Conservation (phyloP, 108 stramenopile genomes). For the Chaetoceros muelleri region DNA sequence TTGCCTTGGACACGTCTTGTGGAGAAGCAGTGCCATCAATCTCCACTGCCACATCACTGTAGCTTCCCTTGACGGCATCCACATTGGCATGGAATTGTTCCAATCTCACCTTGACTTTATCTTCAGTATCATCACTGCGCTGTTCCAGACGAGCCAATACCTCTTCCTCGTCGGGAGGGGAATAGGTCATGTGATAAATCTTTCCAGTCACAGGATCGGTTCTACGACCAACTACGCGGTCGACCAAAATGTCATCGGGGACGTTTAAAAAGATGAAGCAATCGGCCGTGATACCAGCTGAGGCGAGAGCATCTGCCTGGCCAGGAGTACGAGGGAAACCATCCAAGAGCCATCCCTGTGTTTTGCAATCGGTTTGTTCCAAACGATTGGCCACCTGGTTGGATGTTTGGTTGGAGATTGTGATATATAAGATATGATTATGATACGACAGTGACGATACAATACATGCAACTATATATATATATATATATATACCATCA, state of each 20-base stretch:
- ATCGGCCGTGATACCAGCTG: conserved; percentile 57
- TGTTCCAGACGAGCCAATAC: conserved; percentile 52
- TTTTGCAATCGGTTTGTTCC: conserved; percentile 49
- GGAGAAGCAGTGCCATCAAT: conserved; percentile 46
- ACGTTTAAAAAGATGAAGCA: conserved; percentile 81
- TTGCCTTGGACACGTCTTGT: conserved; percentile 27
- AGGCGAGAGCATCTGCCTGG: conserved; percentile 71
- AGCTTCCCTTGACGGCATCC: conserved; percentile 60
- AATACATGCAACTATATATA: neutral
- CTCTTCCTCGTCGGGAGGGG: conserved; percentile 63
- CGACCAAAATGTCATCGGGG: conserved; percentile 75
- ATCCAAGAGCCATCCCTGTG: conserved; percentile 82
- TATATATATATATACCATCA: neutral
- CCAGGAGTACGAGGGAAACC: conserved; percentile 87
- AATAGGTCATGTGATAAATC: conserved; percentile 86
- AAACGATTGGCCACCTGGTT: conserved; percentile 59
- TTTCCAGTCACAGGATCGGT: conserved; percentile 84
- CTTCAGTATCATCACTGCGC: conserved; percentile 85
- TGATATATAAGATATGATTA: neutral
- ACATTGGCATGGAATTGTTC: conserved; percentile 70
- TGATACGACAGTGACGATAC: neutral
- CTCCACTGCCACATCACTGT: conserved; percentile 56
- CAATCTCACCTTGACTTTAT: conserved; percentile 78
- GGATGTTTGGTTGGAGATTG: neutral
- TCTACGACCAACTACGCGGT: conserved; percentile 80